These are phyloP conservation scores for Dendrostoma leiphaemia DNA, from an alignment of 2,329 filamentous ascomycete genomes.

Conservation along the genomic window DNA sequence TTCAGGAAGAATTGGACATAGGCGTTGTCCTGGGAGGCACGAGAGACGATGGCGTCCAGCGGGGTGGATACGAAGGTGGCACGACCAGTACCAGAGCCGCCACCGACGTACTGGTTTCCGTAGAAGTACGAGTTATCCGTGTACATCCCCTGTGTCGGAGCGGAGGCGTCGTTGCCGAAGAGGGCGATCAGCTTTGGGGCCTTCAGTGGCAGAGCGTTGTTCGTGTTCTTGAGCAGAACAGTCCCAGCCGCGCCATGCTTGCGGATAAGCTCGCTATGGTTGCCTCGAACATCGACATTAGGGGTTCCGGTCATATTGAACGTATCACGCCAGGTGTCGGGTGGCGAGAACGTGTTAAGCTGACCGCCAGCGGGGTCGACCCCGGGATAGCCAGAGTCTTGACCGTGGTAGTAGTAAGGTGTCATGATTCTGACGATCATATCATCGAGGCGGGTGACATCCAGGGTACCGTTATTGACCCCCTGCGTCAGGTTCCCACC, in stretches of 20 bases:
- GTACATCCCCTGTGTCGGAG: conserved; percentile 63
- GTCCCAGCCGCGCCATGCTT: conserved; percentile 57
- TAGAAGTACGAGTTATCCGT: conserved; percentile 64
- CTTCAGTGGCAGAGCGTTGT: conserved; percentile 57
- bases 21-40: conserved; percentile 40
- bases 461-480: conserved; percentile 46
- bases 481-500: conserved; percentile 43
- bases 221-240: conserved; percentile 71
- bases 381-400: conserved; percentile 44
- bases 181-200: conserved; percentile 55
- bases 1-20: conserved; percentile 43
- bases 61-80: conserved; percentile 55
- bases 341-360: conserved; percentile 48
- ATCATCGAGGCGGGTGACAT: conserved; percentile 40
- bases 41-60: conserved; percentile 52
- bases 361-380: conserved; percentile 44
- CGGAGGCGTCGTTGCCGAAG: conserved; percentile 61
- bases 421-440: conserved; percentile 54
- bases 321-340: conserved; percentile 40
- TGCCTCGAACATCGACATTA: conserved; percentile 50
- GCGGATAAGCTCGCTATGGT: conserved; percentile 54
- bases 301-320: conserved; percentile 38
- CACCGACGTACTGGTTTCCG: conserved; percentile 56
- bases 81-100: conserved; percentile 55
- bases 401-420: conserved; percentile 48